Conservation (phyloP, 495 filamentous ascomycete species). For the Hapsidospora chrysogenum region DNA sequence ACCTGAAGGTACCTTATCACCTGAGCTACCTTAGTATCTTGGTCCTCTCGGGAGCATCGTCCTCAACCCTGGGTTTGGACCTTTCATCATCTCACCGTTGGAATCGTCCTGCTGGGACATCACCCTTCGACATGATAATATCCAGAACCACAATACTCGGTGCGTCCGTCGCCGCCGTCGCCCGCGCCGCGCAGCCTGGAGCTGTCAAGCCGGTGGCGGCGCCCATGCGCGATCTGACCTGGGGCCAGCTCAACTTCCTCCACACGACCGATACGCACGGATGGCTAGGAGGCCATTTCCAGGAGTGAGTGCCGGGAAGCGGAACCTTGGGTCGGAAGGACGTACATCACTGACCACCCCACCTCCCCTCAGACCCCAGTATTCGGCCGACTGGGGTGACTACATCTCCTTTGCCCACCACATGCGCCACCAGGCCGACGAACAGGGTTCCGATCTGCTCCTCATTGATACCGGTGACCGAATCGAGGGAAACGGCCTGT, state of each 20-base stretch:
- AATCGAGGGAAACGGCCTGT: slow-evolving; percentile 92
- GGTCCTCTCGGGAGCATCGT: too few species aligned
- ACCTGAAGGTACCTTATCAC: too few species aligned
- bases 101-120: too few species aligned
- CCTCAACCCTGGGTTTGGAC: too few species aligned
- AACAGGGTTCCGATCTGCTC: slow-evolving; percentile 62
- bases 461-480: slow-evolving; percentile 90
- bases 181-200: slow-evolving; percentile 49
- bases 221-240: slow-evolving; percentile 65
- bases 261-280: slow-evolving; percentile 92
- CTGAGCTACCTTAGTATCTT: too few species aligned
- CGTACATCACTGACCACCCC: not conserved
- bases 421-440: slow-evolving; percentile 61
- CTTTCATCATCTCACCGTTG: too few species aligned
- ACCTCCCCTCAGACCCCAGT: slow-evolving; percentile 47
- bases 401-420: slow-evolving; percentile 85
- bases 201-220: slow-evolving; percentile 65
- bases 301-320: slow-evolving; percentile 43
- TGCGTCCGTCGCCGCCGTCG: slow-evolving; percentile 9
- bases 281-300: slow-evolving; percentile 86
- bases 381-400: slow-evolving; percentile 93
- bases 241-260: slow-evolving; percentile 88
- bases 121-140: not conserved
- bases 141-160: not conserved
- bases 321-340: not conserved